Conservation (phyloP, 129 eudicot genomes). For the Lactuca saligna region DNA sequence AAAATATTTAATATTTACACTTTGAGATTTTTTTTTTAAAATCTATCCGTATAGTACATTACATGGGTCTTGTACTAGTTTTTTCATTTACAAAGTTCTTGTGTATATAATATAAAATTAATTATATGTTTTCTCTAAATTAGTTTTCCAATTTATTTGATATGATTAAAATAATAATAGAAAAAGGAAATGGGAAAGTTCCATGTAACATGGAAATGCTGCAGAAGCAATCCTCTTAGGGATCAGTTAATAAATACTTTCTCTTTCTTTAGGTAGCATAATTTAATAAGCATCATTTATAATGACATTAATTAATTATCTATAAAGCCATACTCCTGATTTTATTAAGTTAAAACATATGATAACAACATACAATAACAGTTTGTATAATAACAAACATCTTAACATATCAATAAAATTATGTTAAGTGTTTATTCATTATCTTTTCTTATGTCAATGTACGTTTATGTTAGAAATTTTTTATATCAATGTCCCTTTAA, state of each 20-base stretch:
- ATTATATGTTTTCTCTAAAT: too few relatives aligned
- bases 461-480: too few relatives aligned
- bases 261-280: constrained; percentile 20
- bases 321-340: constrained; percentile 18
- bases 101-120: too few relatives aligned
- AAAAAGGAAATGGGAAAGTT: constrained; percentile 15
- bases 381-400: not conserved
- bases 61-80: too few relatives aligned
- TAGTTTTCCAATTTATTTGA: too few relatives aligned
- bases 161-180: not conserved
- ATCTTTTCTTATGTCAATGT: not conserved
- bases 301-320: not conserved
- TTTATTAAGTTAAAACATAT: constrained; percentile 2
- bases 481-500: too few relatives aligned
- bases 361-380: too few relatives aligned
- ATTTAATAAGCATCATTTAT: constrained; percentile 2
- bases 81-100: too few relatives aligned
- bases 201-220: constrained; percentile 40
- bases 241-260: constrained; percentile 34
- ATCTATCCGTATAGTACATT: too few relatives aligned
- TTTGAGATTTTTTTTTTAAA: too few relatives aligned
- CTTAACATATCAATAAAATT: not conserved
- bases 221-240: constrained; percentile 42
- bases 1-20: too few relatives aligned
- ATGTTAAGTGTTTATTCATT: not conserved